Conservation (phyloP, 495 filamentous ascomycete species). For the Tuber aestivum region DNA sequence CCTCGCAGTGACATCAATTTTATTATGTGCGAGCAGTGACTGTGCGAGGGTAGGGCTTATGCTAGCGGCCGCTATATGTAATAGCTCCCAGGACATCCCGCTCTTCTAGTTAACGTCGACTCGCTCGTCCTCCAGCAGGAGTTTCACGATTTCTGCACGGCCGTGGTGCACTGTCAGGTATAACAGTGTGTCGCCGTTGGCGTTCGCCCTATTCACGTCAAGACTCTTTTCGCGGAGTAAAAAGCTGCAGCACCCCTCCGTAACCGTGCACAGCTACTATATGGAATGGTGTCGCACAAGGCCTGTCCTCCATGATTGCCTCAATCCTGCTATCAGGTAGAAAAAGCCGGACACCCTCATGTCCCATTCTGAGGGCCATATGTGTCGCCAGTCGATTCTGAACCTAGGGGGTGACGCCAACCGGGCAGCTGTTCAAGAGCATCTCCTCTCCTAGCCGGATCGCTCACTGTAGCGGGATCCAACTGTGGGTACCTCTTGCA, state of each 20-base stretch:
- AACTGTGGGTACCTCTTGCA: background rate
- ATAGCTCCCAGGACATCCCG: background rate
- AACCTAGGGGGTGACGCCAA: background rate
- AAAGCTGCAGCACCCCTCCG: background rate
- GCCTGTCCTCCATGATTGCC: background rate
- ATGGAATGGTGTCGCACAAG: constrained; percentile 1
- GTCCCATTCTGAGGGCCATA: background rate
- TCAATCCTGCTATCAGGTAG: background rate
- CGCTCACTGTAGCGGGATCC: background rate
- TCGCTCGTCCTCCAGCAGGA: background rate
- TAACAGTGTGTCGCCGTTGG: background rate
- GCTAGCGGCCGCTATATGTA: background rate
- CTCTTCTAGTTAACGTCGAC: background rate
- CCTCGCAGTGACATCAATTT: background rate
- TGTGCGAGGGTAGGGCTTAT: background rate
- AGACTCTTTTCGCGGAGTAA: background rate
- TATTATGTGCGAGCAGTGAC: background rate
- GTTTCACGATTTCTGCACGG: background rate
- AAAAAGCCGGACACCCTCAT: background rate
- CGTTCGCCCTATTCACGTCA: background rate
- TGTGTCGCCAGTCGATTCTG: background rate
- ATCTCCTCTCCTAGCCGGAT: background rate
- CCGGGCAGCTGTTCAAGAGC: background rate
- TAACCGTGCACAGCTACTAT: background rate
- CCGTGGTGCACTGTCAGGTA: background rate